Percentiles rank a stretch among this genome's conserved stretches.
Evolutionary conservation across 139 green algal genomes (phyloP).

Genomic region (Chlorella sp.): DNA sequence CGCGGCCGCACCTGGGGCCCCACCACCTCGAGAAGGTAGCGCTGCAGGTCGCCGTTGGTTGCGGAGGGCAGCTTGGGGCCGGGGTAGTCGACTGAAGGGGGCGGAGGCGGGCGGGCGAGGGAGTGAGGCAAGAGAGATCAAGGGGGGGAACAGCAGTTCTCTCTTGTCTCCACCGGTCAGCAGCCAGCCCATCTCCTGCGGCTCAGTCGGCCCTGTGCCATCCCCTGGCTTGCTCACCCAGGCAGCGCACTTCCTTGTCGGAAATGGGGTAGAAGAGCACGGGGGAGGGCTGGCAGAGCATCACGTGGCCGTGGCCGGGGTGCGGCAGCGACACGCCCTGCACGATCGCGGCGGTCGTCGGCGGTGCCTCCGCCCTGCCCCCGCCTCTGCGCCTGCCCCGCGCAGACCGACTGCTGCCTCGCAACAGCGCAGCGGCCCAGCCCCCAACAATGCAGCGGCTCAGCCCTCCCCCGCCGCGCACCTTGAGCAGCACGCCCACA

Average conservation of each 20-base stretch:
- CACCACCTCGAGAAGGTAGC: constrained; percentile 64
- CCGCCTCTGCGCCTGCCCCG: too few species aligned
- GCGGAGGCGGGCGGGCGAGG: too few species aligned
- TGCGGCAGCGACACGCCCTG: constrained; percentile 68
- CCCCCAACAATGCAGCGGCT: background rate
- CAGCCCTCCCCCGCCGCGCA: constrained; percentile 5
- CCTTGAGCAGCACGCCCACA: constrained; percentile 88
- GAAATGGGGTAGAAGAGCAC: constrained; percentile 99
- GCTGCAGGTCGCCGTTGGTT: constrained; percentile 56
- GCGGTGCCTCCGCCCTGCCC: too few species aligned
- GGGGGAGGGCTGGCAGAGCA: constrained; percentile 93
- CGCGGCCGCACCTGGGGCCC: constrained; percentile 51
- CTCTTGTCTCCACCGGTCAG: too few species aligned
- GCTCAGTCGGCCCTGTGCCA: too few species aligned
- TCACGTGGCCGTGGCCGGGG: constrained; percentile 92
- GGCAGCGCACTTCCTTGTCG: constrained; percentile 72
- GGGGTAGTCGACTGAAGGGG: constrained; percentile 94
- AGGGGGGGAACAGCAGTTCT: too few species aligned
- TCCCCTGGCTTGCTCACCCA: too few species aligned
- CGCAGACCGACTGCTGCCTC: background rate
- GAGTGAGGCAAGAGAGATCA: too few species aligned
- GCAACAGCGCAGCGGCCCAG: background rate
- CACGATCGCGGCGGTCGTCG: too few species aligned
- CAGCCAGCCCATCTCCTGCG: too few species aligned
- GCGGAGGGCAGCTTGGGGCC: constrained; percentile 68